Conservation (phyloP, 495 filamentous ascomycete species). For the Aspergillus sclerotioniger region DNA sequence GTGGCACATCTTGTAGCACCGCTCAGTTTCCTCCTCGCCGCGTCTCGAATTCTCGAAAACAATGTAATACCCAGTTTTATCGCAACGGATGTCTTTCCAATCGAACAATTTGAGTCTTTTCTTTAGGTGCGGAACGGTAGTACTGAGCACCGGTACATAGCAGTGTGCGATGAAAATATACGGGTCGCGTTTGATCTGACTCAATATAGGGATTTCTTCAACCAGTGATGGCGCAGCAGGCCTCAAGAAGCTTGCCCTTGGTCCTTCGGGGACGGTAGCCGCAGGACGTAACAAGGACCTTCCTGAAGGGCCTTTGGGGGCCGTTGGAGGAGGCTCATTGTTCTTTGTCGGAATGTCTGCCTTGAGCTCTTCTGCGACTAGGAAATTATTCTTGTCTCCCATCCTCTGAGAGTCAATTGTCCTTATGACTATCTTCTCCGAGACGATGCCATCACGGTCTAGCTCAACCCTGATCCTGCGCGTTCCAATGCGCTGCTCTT, state of each 20-base stretch:
- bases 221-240: conserved; percentile 49
- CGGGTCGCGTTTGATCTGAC: conserved; percentile 72
- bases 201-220: conserved; percentile 59
- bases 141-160: conserved; percentile 81
- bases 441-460: conserved; percentile 82
- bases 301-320: conserved; percentile 82
- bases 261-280: conserved; percentile 44
- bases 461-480: conserved; percentile 74
- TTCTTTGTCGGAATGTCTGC: conserved; percentile 32
- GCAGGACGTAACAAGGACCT: conserved; percentile 47
- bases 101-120: conserved; percentile 77
- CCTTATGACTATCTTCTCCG: conserved; percentile 67
- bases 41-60: conserved; percentile 72
- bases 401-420: conserved; percentile 63
- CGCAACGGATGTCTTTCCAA: conserved; percentile 74
- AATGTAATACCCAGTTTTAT: conserved; percentile 86
- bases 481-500: conserved; percentile 70
- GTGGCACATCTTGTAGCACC: conserved; percentile 71
- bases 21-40: conserved; percentile 75
- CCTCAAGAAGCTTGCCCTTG: conserved; percentile 41
- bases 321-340: conserved; percentile 71
- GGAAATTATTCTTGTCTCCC: conserved; percentile 37
- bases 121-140: conserved; percentile 81
- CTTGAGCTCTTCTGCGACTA: conserved; percentile 24
- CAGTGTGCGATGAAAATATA: conserved; percentile 89